Base-by-base conservation (phyloP, 257 asterid genomes). In the Lithospermum erythrorhizon region DNA sequence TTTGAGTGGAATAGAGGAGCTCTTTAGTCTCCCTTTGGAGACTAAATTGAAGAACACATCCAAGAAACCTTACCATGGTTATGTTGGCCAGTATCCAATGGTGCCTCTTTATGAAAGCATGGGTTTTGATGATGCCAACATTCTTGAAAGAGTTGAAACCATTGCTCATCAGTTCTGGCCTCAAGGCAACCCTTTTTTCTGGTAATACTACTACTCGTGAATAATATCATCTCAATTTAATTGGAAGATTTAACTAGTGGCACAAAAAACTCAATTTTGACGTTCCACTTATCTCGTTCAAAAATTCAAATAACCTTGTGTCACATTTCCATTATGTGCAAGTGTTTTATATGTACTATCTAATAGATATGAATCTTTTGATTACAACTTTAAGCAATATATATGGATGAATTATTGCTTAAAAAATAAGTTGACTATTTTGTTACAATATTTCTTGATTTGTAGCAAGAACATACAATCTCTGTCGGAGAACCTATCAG, bases 41-140 rank as follows among this genome's bases (percentile, higher is more conserved):
- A 62, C 35, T 55, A 85, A 82, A 56, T 0, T 78, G 11, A 76
- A 69, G 9, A 85, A 80, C 70, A 69, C 68, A 51, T 76, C 84
- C 23, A 69, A 66, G 62, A 85, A 76, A 53, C 85, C 82, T 22
- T 79, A 67, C 68, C 87, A 77, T 60, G 93, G 89, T 21, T 86
- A 86, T 25, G 75, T 83, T 20, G 93, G 95, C 19, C 89, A 81
- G 23, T 64, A 73, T 57, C 61, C 84, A 0, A 20, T 51, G 20
- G 79, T 78, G 23, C 90, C 87, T 3, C 79, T 85, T 22, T 85
- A 76, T 56, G 90, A 85, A 37, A 82, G 94, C 72, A 51, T 85
- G 79, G 94, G 90, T 0, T 74, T 85, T 48, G 73, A 61, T 8
- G 81, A 81, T 49, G 81, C 75, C 2, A 68, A 72, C 3, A 55